Base-by-base conservation (phyloP, 495 filamentous ascomycete genomes). In the Astrocystis sublimbata region DNA sequence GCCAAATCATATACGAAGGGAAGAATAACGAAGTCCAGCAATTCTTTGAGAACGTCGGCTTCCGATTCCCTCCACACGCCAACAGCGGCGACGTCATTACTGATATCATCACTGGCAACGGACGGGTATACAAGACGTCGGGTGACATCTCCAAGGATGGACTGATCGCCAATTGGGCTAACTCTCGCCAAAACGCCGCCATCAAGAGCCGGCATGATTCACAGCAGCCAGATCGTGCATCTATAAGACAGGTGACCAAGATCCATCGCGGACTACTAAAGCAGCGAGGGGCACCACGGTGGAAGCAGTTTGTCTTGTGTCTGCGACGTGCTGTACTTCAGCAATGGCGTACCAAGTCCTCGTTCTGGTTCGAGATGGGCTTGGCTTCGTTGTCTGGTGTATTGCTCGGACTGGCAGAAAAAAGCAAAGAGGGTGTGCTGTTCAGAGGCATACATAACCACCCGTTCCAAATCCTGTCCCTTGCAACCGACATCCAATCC, bases 331-430 rank as follows among this genome's bases (percentile, higher is more conserved):
- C 78, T 13, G 71, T 84, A 30, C 74, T 79, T 2, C 85, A 87
- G 69, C 85, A 86, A 66, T 78, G 80, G 71, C 79, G 82, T 60
- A 71, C 74, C 26, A 73, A 68, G 38, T 71, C 76, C 3, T 66
- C 73, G 5, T 78, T 85, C 65, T 79, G 72, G 67, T 78, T 82
- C 62, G 83, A 86, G 65, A 78, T 86, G 54, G 74, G 72, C 26
- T 72, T 82, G 26, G 79, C 78, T 42, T 74, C 76, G 0, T 57
- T 86, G 4, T 78, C 79, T 0, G 84, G 85, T 3, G 61, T 81
- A 36, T 69, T 87, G 6, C 80, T 86, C 17, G 84, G 85, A 1
- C 72, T 87, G 0, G 79, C 83, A 0, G 69, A 79, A 52, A 72
- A 75, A 46, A 69, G 76, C 31, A 67, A 74, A 47, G 71, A 81